phyloP scores from a whole-genome alignment of 2,329 filamentous ascomycete genomes.

The Aureobasidium sp. region DNA sequence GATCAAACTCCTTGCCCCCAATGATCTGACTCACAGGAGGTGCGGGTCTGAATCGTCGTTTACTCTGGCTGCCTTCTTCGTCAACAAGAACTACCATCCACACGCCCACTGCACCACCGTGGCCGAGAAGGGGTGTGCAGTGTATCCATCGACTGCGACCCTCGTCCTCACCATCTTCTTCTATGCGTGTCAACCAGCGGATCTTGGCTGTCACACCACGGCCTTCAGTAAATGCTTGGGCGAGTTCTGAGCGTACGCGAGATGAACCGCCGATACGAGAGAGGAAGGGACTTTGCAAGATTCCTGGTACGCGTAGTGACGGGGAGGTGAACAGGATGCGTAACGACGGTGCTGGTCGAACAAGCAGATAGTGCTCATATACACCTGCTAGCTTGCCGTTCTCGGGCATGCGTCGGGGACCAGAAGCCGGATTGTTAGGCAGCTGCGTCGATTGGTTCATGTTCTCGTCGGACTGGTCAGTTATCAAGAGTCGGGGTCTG shows the following conservation, averaged over 20 bases:
- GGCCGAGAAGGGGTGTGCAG: slow-evolving; percentile 64
- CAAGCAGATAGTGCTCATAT: slow-evolving; percentile 56
- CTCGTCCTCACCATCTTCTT: slow-evolving; percentile 37
- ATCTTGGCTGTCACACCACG: slow-evolving; percentile 39
- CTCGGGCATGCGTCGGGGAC: slow-evolving; percentile 13
- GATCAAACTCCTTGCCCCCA: slow-evolving; percentile 29
- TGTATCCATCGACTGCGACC: slow-evolving; percentile 69
- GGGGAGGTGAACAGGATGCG: slow-evolving; percentile 64
- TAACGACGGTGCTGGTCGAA: slow-evolving; percentile 58
- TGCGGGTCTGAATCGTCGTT: slow-evolving; percentile 29
- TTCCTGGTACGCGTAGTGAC: slow-evolving; percentile 58
- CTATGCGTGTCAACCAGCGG: slow-evolving; percentile 34
- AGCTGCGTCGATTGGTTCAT: slow-evolving; percentile 19
- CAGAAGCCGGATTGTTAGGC: slow-evolving; percentile 20
- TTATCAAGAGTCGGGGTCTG: slow-evolving; percentile 42
- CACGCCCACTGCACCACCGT: slow-evolving; percentile 61
- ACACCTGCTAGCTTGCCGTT: slow-evolving; percentile 45
- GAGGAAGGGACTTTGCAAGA: slow-evolving; percentile 45
- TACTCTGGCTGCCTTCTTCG: slow-evolving; percentile 35
- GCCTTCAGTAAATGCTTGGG: slow-evolving; percentile 34
- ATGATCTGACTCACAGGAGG: slow-evolving; percentile 30
- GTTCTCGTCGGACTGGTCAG: slow-evolving; percentile 39
- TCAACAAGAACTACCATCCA: slow-evolving; percentile 74
- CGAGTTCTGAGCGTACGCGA: slow-evolving; percentile 32
- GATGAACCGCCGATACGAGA: slow-evolving; percentile 37